phyloP scores from a whole-genome alignment of 225 moss, liverwort and hornwort genomes.

The Asterella californica region DNA sequence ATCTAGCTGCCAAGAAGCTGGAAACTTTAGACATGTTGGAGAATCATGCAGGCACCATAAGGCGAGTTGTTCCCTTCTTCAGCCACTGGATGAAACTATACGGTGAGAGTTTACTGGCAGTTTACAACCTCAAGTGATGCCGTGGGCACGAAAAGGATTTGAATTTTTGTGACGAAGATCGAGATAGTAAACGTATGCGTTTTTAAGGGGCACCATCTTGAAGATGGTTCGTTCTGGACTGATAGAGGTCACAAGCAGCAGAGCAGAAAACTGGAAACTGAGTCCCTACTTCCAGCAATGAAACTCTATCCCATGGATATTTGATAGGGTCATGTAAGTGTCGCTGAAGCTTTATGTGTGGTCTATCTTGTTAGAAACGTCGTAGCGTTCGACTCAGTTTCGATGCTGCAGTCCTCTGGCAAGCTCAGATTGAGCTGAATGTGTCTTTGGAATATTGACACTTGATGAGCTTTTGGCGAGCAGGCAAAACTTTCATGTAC shows the following conservation, averaged over 20 bases:
- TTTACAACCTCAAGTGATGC: no score
- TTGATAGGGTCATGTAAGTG: background rate
- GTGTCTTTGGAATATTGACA: background rate
- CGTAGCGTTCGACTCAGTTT: background rate
- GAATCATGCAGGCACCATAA: slow-evolving; percentile 23
- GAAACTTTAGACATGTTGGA: slow-evolving; percentile 15
- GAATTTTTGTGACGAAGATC: no score
- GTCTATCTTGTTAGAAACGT: background rate
- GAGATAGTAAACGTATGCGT: no score
- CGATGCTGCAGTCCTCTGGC: background rate
- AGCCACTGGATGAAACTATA: slow-evolving; percentile 30
- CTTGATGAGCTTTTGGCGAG: background rate
- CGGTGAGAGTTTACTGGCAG: slow-evolving; percentile 12
- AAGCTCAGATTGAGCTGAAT: background rate
- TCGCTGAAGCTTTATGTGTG: background rate
- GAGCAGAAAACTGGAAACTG: background rate
- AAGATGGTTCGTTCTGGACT: background rate
- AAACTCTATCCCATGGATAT: no score
- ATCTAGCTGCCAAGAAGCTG: slow-evolving; percentile 19
- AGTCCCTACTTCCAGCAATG: no score
- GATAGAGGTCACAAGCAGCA: background rate
- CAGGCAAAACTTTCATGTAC: slow-evolving; percentile 36
- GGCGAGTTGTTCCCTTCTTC: slow-evolving; percentile 20
- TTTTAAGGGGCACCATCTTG: no score
- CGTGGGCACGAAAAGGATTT: no score